phyloP scores from a whole-genome alignment of 2,329 filamentous ascomycete species.

The Hymenoscyphus scutula region DNA sequence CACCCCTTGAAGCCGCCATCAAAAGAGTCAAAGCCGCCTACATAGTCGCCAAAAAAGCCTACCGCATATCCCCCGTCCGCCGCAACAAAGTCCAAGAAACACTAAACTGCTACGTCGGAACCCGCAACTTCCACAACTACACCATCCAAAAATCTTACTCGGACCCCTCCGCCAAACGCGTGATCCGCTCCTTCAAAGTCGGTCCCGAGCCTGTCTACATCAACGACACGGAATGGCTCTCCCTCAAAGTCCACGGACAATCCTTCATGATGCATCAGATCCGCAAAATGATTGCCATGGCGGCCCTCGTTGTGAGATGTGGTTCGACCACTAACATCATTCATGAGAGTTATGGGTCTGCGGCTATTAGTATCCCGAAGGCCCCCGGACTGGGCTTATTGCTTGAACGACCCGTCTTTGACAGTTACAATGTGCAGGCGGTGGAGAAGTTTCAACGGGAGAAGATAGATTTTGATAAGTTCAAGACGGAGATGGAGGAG shows the following conservation, averaged over 20 bases:
- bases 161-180: conserved; percentile 82
- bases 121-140: conserved; percentile 95
- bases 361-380: conserved; percentile 86
- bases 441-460: conserved; percentile 61
- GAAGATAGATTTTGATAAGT: conserved; percentile 74
- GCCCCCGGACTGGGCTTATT: conserved; percentile 85
- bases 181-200: conserved; percentile 88
- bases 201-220: conserved; percentile 77
- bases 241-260: conserved; percentile 92
- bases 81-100: conserved; percentile 72
- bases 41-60: conserved; percentile 76
- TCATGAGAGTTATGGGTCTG: conserved; percentile 66
- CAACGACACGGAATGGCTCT: conserved; percentile 91
- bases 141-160: conserved; percentile 81
- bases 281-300: conserved; percentile 97
- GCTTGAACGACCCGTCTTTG: conserved; percentile 88
- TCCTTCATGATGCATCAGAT: conserved; percentile 99
- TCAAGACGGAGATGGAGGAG: conserved; percentile 72
- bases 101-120: conserved; percentile 75
- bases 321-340: conserved; percentile 74
- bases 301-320: conserved; percentile 77
- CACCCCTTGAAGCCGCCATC: conserved; percentile 61
- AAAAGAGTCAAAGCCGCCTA: conserved; percentile 80
- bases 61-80: conserved; percentile 73
- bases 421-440: conserved; percentile 78